Base-by-base conservation (phyloP, 1,284 basidiomycete species). In the Sanguinoderma infundibulare region DNA sequence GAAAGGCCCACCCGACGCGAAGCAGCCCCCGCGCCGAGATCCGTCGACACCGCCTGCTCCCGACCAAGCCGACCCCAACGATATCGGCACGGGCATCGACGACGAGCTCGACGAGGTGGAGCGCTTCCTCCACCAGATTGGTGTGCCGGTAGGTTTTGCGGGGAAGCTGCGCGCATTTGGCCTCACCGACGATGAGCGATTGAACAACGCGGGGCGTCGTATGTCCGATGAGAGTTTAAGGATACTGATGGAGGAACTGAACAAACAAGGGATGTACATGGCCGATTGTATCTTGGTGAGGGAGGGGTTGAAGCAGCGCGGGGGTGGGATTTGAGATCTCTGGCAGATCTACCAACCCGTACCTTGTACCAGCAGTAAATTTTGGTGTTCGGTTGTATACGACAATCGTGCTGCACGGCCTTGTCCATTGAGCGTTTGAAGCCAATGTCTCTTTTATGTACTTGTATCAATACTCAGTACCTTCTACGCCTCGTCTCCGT, bases 161-260 rank as follows among this genome's bases (percentile, higher is more conserved):
- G 35, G 14, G 52, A 53, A 53, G 52, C 36, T 53, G 36, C 52
- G 35, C 24, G 22, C 52, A 17, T 40, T 53, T 22, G 52, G 52
- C 8, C 15, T 52, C 3, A 34, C 7, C 36, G 15, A 24, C 36
- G 52, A 53, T 6, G 24, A 39, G 17, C 36, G 36, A 17, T 24
- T 53, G 49, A 51, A n/a, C 22, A n/a, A 36, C 4, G 24, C 20
- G 1, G 49, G 20, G 5, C 14, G 14, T 5, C 20, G 14, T 4
- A 20, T 32, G 30, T 22, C 14, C 3, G 46, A 49, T 26, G 46
- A 49, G 46, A 20, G 46, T 8, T n/a, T 49, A 12, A 26, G 30
- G 3, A 1, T 49, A n/a, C 30, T 49, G 8, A 1, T 49, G 46
- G 46, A 49, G 15, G 9, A 15, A 9, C 46, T 49, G 46, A 15